phyloP scores from a whole-genome alignment of 2,329 filamentous ascomycete genomes.

The Cytospora schulzeri region DNA sequence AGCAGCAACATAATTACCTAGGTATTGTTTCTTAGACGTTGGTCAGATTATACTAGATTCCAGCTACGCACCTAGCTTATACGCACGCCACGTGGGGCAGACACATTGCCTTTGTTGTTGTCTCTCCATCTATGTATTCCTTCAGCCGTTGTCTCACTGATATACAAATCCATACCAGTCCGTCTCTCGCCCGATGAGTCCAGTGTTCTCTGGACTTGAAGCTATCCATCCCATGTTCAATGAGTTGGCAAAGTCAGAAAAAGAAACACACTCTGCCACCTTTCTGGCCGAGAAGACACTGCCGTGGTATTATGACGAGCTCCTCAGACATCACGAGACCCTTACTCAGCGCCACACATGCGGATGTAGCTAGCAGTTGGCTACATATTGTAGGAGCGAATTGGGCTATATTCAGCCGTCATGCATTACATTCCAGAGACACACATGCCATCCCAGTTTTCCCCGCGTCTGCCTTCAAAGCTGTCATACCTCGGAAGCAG shows the following conservation, averaged over 20 bases:
- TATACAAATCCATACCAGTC: not conserved
- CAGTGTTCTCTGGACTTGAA: not conserved
- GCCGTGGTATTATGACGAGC: not conserved
- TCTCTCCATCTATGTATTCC: not conserved
- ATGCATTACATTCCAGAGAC: not conserved
- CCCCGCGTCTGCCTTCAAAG: conserved; percentile 7
- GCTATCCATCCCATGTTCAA: not conserved
- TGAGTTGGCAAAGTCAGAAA: not conserved
- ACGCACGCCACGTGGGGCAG: too few relatives aligned
- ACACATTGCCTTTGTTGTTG: not conserved
- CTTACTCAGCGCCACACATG: not conserved
- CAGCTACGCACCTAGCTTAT: too few relatives aligned
- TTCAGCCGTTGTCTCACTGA: not conserved
- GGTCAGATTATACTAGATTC: too few relatives aligned
- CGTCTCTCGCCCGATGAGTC: not conserved
- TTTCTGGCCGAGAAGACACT: not conserved
- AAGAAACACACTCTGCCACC: not conserved
- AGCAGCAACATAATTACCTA: too few relatives aligned
- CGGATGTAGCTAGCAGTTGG: not conserved
- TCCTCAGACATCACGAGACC: not conserved
- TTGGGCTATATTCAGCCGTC: not conserved
- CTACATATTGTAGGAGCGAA: not conserved
- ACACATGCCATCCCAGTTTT: not conserved
- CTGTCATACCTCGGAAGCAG: conserved; percentile 8
- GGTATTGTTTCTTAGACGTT: too few relatives aligned